Base-by-base conservation (phyloP, 176 grass and related monocot genomes). In the Pontederia crassipes region DNA sequence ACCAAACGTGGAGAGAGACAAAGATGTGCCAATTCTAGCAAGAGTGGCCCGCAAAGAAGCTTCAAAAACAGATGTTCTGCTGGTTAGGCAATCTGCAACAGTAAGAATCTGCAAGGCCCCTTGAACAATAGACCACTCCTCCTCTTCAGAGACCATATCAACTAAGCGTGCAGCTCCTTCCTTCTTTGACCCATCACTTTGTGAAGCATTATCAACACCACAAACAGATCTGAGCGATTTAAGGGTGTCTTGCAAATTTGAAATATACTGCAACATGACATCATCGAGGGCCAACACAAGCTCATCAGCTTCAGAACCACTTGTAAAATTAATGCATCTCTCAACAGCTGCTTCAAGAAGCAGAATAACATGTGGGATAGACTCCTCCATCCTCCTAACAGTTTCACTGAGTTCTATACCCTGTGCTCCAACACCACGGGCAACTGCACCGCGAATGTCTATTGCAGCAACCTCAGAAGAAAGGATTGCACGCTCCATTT, bases 381-480 rank as follows among this genome's bases (percentile, higher is more conserved):
- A 92, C 81, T 98, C 93, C 68, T 98, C 88, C 93, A 98, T 92
- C 82, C 93, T 86, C 47, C 88, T 70, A 49, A 98, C 88, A 65
- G 93, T 92, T 89, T 98, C 93, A 64, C 93, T 98, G 54, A 98
- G 74, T 75, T 98, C 93, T 81, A 98, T 98, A 68, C 93, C 93
- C 69, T 98, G 93, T 65, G 93, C 93, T 53, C 93, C 93, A 17
- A 89, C 77, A 59, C 93, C 93, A 72, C 93, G 84, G 67, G 93
- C 65, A 48, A 98, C 72, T 11, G 88, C 93, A 8, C 84, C 87
- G 76, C 84, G 87, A 62, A 98, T 98, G 61, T 98, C 88, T 76
- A 98, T 83, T 66, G 74, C 40, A 64, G 81, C 50, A 72, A 98
- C 89, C 75, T 83, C 84, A 52, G 81, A 82, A 63, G 88, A 92